These are phyloP conservation scores for Hebeloma cylindrosporum DNA, from an alignment of 768 basidiomycete genomes.

Conservation along the genomic window DNA sequence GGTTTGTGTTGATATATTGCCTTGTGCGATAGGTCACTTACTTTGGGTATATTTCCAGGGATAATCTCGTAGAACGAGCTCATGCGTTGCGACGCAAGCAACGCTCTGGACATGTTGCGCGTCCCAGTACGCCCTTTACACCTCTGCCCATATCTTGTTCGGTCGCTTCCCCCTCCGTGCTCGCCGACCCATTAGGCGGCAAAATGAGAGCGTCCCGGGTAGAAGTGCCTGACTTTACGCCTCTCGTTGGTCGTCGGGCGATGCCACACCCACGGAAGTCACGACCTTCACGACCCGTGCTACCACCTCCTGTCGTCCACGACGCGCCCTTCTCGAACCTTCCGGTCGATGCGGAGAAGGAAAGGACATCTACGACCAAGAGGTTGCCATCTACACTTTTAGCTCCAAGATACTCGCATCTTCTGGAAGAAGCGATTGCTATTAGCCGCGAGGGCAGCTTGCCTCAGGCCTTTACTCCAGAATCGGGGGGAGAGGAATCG, in stretches of 20 bases:
- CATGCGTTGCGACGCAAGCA: conserved; percentile 62
- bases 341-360: conserved; percentile 19
- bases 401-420: conserved; percentile 57
- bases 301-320: conserved; percentile 23
- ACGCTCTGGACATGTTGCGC: conserved; percentile 53
- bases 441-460: conserved; percentile 29
- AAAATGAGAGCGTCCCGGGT: conserved; percentile 26
- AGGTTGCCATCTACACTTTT: conserved; percentile 42
- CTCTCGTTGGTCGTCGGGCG: conserved; percentile 38
- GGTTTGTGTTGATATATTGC: conserved; percentile 40
- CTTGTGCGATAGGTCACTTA: background rate
- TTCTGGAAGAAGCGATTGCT: conserved; percentile 54
- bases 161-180: conserved; percentile 1
- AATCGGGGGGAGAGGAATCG: background rate
- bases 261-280: conserved; percentile 27
- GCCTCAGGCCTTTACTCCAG: background rate
- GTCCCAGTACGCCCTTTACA: conserved; percentile 47
- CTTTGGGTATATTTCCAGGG: conserved; percentile 34
- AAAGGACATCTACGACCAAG: conserved; percentile 17
- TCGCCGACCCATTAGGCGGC: conserved; percentile 7
- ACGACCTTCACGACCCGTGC: conserved; percentile 18
- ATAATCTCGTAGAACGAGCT: conserved; percentile 49
- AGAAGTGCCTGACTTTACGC: conserved; percentile 56
- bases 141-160: conserved; percentile 20
- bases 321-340: conserved; percentile 36